phyloP scores from a whole-genome alignment of 2,329 filamentous ascomycete genomes.

The Coniochaeta prunicola region DNA sequence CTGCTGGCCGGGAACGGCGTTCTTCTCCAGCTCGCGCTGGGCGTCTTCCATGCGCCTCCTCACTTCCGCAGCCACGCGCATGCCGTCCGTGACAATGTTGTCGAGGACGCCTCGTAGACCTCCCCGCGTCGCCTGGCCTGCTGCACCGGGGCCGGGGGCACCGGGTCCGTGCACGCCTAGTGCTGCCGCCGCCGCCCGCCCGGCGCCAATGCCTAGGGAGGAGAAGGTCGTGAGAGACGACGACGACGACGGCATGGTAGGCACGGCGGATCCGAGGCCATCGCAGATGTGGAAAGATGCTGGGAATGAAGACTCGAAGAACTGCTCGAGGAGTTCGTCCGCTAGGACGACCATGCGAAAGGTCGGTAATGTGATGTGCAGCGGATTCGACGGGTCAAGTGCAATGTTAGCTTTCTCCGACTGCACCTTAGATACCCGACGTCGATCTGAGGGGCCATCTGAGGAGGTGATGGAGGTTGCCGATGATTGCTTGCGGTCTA shows the following conservation, averaged over 20 bases:
- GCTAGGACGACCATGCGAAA: constrained; percentile 98
- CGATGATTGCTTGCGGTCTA: constrained; percentile 16
- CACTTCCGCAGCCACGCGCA: constrained; percentile 91
- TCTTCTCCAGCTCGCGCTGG: constrained; percentile 82
- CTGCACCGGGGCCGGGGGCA: constrained; percentile 33
- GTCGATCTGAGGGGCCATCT: constrained; percentile 21
- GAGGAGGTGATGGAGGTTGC: constrained; percentile 11
- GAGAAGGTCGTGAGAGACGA: constrained; percentile 82
- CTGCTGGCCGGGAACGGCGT: constrained; percentile 55
- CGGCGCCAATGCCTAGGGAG: constrained; percentile 53
- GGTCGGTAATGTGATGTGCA: constrained; percentile 93
- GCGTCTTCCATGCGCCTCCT: constrained; percentile 91
- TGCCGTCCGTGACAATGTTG: constrained; percentile 95
- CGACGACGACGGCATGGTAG: constrained; percentile 35
- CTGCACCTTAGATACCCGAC: constrained; percentile 52
- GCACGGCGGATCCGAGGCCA: constrained; percentile 31
- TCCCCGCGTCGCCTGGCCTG: constrained; percentile 37
- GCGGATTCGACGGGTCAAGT: constrained; percentile 83
- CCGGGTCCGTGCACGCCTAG: constrained; percentile 23
- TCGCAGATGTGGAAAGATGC: constrained; percentile 86
- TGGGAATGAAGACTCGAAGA: constrained; percentile 94
- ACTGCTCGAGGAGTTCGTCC: constrained; percentile 90
- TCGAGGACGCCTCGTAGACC: constrained; percentile 89
- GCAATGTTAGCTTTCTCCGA: constrained; percentile 80
- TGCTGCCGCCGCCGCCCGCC: constrained; percentile 32